Evolutionary conservation across 2,329 filamentous ascomycete species (phyloP).

Genomic region (Cercospora zeina): DNA sequence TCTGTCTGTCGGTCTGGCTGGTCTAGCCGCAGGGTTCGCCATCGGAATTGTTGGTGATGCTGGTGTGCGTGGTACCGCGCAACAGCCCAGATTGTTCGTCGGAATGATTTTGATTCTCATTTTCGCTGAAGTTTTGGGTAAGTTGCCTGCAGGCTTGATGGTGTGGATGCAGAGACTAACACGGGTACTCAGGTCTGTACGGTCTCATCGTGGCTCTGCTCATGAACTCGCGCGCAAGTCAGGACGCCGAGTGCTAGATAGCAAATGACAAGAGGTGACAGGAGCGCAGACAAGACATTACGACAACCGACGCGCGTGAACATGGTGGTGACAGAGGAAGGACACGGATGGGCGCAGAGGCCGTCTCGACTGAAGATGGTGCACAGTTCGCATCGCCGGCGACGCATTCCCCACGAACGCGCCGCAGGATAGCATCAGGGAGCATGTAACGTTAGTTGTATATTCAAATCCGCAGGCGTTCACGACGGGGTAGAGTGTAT

Average conservation of each 20-base stretch:
- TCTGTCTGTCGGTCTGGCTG: constrained; percentile 50
- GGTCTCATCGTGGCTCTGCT: constrained; percentile 97
- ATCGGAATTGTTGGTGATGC: constrained; percentile 68
- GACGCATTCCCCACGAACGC: constrained; percentile 20
- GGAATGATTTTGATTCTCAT: constrained; percentile 99
- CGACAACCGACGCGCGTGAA: constrained; percentile 31
- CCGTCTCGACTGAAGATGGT: constrained; percentile 5
- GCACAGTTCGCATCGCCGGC: constrained; percentile 9
- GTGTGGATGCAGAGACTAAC: constrained; percentile 19
- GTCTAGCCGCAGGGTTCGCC: constrained; percentile 48
- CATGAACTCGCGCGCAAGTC: constrained; percentile 88
- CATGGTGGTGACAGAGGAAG: not conserved
- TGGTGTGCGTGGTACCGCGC: constrained; percentile 81
- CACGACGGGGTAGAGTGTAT: constrained; percentile 26
- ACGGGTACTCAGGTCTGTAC: constrained; percentile 73
- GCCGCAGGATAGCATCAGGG: constrained; percentile 17
- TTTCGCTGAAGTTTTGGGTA: constrained; percentile 98
- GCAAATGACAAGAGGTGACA: constrained; percentile 44
- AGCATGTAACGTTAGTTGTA: constrained; percentile 34
- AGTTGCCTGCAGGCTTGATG: constrained; percentile 40
- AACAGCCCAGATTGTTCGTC: constrained; percentile 84
- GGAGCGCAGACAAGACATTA: constrained; percentile 46
- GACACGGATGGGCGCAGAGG: not conserved
- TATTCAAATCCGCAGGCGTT: constrained; percentile 30
- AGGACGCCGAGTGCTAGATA: constrained; percentile 61